These are phyloP conservation scores for Coemansia sp. DNA, from an alignment of 192 early-diverging fungal genomes.

Conservation along the genomic window DNA sequence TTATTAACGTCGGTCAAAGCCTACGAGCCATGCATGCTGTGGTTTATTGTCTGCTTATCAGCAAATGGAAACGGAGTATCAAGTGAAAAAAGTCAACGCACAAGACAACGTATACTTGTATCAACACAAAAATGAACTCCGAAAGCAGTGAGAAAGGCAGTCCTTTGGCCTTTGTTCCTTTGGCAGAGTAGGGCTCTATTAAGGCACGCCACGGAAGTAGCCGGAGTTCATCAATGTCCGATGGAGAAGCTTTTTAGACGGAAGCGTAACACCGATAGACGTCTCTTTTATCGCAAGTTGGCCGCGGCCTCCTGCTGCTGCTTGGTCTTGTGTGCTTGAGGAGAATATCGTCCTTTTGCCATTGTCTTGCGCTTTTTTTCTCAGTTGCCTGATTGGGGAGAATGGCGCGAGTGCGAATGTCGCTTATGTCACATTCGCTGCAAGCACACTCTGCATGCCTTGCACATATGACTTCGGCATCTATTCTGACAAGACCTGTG, in stretches of 20 bases:
- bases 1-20: neutral
- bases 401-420: neutral
- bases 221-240: neutral
- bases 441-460: constrained; percentile 8
- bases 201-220: neutral
- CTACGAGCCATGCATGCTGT: neutral
- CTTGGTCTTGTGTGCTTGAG: neutral
- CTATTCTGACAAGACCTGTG: constrained; percentile 11
- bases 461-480: constrained; percentile 22
- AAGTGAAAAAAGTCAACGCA: neutral
- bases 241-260: neutral
- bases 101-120: neutral
- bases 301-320: neutral
- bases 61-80: neutral
- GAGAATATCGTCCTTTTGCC: neutral
- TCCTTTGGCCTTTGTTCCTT: neutral
- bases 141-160: neutral
- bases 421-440: neutral
- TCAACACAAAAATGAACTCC: neutral
- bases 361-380: constrained; percentile 4
- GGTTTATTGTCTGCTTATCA: neutral
- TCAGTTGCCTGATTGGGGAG: constrained; percentile 15
- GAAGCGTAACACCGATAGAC: neutral
- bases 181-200: neutral
- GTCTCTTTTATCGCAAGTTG: neutral